phyloP scores from a whole-genome alignment of 108 stramenopile species.

The Skeletonema marinoi region DNA sequence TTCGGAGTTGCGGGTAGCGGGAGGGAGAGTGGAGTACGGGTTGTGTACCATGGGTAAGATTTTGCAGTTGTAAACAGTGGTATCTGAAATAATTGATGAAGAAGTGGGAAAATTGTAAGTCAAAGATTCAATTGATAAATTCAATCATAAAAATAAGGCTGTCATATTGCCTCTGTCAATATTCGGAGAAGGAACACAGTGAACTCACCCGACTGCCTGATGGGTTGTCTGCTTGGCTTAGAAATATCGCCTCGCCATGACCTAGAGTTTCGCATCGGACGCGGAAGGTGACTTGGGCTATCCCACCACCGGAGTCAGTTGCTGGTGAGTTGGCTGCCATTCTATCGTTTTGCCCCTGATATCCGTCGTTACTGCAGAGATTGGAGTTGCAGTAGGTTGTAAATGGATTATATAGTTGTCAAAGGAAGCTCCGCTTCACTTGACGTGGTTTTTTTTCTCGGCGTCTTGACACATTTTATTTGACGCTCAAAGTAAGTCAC shows the following conservation, averaged over 20 bases:
- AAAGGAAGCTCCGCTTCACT: background rate
- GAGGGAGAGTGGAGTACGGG: slow-evolving; percentile 58
- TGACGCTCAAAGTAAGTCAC: too few species aligned
- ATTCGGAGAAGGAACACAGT: background rate
- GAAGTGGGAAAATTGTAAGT: background rate
- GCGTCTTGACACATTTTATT: too few species aligned
- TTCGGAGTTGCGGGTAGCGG: slow-evolving; percentile 19
- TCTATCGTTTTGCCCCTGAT: background rate
- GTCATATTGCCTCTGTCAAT: background rate
- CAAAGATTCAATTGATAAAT: slow-evolving; percentile 4
- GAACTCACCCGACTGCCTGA: slow-evolving; percentile 54
- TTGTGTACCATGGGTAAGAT: slow-evolving; percentile 77
- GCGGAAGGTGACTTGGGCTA: slow-evolving; percentile 79
- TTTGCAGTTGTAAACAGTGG: slow-evolving; percentile 78
- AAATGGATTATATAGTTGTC: background rate
- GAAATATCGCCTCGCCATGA: slow-evolving; percentile 78
- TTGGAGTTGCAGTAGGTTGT: background rate
- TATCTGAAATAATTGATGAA: slow-evolving; percentile 10
- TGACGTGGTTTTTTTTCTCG: background rate
- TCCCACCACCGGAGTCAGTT: slow-evolving; percentile 15
- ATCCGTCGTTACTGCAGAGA: background rate
- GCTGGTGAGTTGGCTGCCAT: background rate
- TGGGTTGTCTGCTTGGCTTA: slow-evolving; percentile 51
- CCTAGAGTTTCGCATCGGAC: slow-evolving; percentile 82
- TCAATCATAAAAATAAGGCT: background rate